Base-by-base conservation (phyloP, 2,329 filamentous ascomycete species). In the Sporothrix euskadiensis region DNA sequence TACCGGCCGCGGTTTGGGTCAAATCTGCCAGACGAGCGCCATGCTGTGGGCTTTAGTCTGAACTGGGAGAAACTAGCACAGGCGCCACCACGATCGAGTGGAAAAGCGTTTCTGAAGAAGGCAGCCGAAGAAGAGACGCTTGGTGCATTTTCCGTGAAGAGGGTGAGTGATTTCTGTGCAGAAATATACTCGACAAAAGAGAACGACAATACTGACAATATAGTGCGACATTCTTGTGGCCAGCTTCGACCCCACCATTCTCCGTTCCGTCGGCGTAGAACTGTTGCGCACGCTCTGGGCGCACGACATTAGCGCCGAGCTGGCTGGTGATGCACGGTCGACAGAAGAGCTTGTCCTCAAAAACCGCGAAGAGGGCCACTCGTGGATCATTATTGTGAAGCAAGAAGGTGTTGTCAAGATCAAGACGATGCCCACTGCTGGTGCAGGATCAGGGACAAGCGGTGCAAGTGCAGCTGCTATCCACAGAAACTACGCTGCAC, bases 41-140 rank as follows among this genome's bases (percentile, higher is more conserved):
- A 97, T 79, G 95, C 94, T 5, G 96, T 98, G 12, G 96, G 97
- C 0, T 95, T 98, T 79, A 97, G 94, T 78, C 84, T 98, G 56
- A 92, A 92, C 32, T 97, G 94, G 90, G 94, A 98, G 78, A 89
- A 91, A 73, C 84, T 97, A 4, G 90, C 91, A 7, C 88, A 88
- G 56, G 89, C 93, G 79, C 84, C 88, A 2, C 89, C 89, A 73
- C 56, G 71, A 19, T 54, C 75, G n/a, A 73, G 74, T 39, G 77
- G 77, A 83, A 52, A 87, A 75, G 82, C 85, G 0, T 92, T 91
- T 75, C 80, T 92, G n/a, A 94, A 92, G 81, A 93, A 91, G 78
- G 79, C 78, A 2, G 79, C 85, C 8, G 89, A 92, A 73, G 88
- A 91, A 49, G 91, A 94, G 74, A 78, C 83, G 1, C 85, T 85